These are phyloP conservation scores for Metschnikowia baotianmanensis DNA, from an alignment of 805 yeast species.

Conservation along the genomic window DNA sequence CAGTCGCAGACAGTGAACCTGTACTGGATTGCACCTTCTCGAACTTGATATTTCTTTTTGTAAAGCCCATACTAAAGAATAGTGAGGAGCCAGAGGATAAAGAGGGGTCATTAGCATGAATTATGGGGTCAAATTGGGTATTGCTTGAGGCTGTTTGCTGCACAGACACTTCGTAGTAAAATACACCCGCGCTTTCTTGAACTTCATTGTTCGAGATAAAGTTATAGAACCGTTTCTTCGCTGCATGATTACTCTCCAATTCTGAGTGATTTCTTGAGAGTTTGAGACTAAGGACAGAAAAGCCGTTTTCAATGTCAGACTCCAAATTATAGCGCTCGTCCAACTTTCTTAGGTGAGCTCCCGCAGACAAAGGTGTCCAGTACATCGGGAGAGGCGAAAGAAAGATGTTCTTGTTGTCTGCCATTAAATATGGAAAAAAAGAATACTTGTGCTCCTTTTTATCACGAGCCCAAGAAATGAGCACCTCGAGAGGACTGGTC, in stretches of 20 bases:
- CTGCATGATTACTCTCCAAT: neutral
- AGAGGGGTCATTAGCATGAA: slow-evolving; percentile 33
- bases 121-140: slow-evolving; percentile 31
- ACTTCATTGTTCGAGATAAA: slow-evolving; percentile 39
- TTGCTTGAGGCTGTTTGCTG: slow-evolving; percentile 34
- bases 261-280: slow-evolving; percentile 7
- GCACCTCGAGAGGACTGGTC: slow-evolving; percentile 10
- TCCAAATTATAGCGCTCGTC: slow-evolving; percentile 25
- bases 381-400: slow-evolving; percentile 36
- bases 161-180: slow-evolving; percentile 40
- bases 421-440: slow-evolving; percentile 29
- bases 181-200: slow-evolving; percentile 33
- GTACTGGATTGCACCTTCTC: slow-evolving; percentile 18
- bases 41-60: slow-evolving; percentile 26
- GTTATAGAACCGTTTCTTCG: slow-evolving; percentile 28
- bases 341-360: slow-evolving; percentile 22
- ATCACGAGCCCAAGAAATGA: slow-evolving; percentile 15
- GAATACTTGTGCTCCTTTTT: slow-evolving; percentile 22
- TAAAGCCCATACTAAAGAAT: slow-evolving; percentile 34
- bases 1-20: slow-evolving; percentile 6
- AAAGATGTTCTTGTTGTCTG: slow-evolving; percentile 23
- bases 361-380: slow-evolving; percentile 39
- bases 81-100: slow-evolving; percentile 33
- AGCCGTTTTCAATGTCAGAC: slow-evolving; percentile 28
- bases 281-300: slow-evolving; percentile 27